A percentile compares a stretch with the other conserved stretches of the same genome.
phyloP scores from a whole-genome alignment of 192 early-diverging fungal genomes.

The Gorgonomyces haynaldii region DNA sequence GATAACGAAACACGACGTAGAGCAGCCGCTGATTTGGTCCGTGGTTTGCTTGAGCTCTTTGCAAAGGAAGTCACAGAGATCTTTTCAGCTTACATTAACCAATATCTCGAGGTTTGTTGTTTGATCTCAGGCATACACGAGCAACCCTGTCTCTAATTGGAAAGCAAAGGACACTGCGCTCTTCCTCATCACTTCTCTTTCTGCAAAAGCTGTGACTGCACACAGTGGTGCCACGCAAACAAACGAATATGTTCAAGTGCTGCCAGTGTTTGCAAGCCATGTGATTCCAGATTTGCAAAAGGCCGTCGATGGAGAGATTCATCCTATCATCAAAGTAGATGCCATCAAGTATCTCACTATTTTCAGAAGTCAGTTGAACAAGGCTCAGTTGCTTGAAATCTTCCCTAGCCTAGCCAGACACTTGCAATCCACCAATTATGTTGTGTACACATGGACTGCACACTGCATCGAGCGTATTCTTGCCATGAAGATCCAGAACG shows the following conservation, averaged over 20 bases:
- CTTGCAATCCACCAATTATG: constrained; percentile 66
- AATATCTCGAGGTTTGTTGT: constrained; percentile 22
- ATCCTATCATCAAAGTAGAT: constrained; percentile 87
- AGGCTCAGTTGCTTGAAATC: constrained; percentile 59
- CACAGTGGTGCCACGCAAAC: constrained; percentile 74
- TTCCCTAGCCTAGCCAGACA: constrained; percentile 72
- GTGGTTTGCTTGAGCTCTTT: constrained; percentile 82
- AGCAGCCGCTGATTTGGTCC: constrained; percentile 82
- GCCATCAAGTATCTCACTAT: constrained; percentile 88
- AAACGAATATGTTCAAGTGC: constrained; percentile 71
- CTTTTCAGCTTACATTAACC: constrained; percentile 62
- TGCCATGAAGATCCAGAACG: constrained; percentile 45
- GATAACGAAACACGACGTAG: constrained; percentile 86
- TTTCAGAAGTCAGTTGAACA: constrained; percentile 86
- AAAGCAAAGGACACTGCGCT: constrained; percentile 93
- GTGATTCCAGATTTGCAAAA: constrained; percentile 74
- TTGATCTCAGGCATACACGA: constrained; percentile 48
- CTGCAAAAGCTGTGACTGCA: constrained; percentile 63
- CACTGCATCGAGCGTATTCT: constrained; percentile 84
- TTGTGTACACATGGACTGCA: constrained; percentile 86
- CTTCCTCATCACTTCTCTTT: constrained; percentile 80
- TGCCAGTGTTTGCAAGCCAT: constrained; percentile 72
- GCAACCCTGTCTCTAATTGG: constrained; percentile 65
- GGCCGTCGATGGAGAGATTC: constrained; percentile 48
- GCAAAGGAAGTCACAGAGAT: constrained; percentile 73